Base-by-base conservation (phyloP, 2,329 filamentous ascomycete genomes). In the Aureobasidium sp. region DNA sequence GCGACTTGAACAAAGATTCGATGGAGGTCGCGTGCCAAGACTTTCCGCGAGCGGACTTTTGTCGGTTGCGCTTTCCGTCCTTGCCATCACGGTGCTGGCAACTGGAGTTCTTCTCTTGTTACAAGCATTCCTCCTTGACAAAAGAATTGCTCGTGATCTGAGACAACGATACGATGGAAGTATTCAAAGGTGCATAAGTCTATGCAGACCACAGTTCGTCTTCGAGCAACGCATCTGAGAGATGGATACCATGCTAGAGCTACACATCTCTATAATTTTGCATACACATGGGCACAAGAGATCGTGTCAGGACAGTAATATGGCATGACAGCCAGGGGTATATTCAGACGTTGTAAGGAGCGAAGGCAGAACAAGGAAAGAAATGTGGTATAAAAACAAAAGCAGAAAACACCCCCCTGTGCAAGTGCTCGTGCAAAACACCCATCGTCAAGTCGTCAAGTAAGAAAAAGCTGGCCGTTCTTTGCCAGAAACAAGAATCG, bases 291-390 rank as follows among this genome's bases (percentile, higher is more conserved):
- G n/a, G 34, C 47, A 51, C n/a, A 6, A 15, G 17, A 36, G 29
- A 34, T 5, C 2, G 20, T 17, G 14, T 48, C 25, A 29, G 14
- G 20, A 41, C 3, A 45, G 22, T n/a, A 57, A 45, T n/a, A 27
- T 22, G 55, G 55, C 55, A 39, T 58, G 55, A 48, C 55, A 58
- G 55, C 55, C 55, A 65, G 53, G 66, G 65, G 63, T 66, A 66
- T 67, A 66, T 58, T 58, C 41, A 64, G 36, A 29, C 64, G 61
- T 62, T 62, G 62, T 34, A 60, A 29, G 27, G 58, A 63, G 64
- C 55, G 51, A 62, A 62, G 64, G 41, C 36, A 37, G 14, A 59
- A 41, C 27, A 42, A 48, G 45, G 44, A n/a, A 42, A 60, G 5
- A 27, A 42, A 51, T 39, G 25, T 44, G 52, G 52, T 56, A 56